Base-by-base conservation (phyloP, 2,329 filamentous ascomycete species). In the Colletotrichum godetiae region DNA sequence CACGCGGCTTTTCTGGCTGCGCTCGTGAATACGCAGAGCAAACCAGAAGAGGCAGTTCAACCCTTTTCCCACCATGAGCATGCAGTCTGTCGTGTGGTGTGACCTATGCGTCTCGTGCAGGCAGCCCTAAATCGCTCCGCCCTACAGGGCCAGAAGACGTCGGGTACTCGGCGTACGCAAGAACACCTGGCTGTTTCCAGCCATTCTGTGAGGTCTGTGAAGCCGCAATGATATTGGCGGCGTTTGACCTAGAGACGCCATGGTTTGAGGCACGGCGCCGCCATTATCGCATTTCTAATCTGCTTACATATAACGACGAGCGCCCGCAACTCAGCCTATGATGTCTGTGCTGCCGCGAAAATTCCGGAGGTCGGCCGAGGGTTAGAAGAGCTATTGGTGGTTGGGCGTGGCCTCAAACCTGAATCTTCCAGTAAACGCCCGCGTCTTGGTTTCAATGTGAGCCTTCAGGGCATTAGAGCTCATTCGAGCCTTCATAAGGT, bases 51-150 rank as follows among this genome's bases (percentile, higher is more conserved):
- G 56, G 49, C 35, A 66, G 67, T 49, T 29, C 13, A 57, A 37
- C 60, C 46, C 46, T 55, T 60, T 61, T 42, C 37, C 35, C 56
- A 56, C 55, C 31, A 13, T 55, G 52, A 37, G 15, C n/a, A 73
- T 73, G 70, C 59, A 66, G 60, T 63, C 56, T 56, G 42, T 56
- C 46, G 56, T 66, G 58, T 46, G 71, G 63, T 58, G 67, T 70
- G 67, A 66, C 60, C 37, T 57, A 42, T 49, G 57, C 35, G 35
- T 57, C 56, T 66, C 49, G 11, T 61, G 19, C 67, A 57, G 49
- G 63, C 68, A 74, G 72, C 62, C 72, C 63, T 72, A 68, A 58
- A 55, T 60, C n/a, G 35, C 29, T 33, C 22, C 12, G 65, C 62
- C 72, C 62, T 55, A 31, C 33, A 37, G 42, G n/a, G 15, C 42